A percentile compares a stretch with the other conserved stretches of the same genome.
phyloP scores from a whole-genome alignment of 139 green algal species.

The Pedinophyceae sp. region DNA sequence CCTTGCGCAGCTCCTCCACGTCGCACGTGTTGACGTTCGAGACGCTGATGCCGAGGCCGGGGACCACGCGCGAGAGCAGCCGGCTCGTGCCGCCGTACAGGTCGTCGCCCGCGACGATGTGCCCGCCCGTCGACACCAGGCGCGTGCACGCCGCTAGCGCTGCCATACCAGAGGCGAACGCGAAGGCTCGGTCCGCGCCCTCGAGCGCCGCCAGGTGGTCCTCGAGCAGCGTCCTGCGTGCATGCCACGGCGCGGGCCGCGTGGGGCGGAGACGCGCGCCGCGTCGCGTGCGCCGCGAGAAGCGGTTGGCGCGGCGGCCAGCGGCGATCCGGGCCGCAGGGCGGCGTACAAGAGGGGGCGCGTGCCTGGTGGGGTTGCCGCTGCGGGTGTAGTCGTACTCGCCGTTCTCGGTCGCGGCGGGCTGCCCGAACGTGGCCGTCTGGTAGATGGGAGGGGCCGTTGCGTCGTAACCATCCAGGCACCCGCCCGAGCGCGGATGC shows the following conservation, averaged over 20 bases:
- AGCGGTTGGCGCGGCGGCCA: too few species aligned
- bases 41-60: constrained; percentile 47
- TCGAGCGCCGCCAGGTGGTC: constrained; percentile 73
- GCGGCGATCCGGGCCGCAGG: too few species aligned
- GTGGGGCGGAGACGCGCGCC: too few species aligned
- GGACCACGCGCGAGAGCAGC: constrained; percentile 46
- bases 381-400: constrained; percentile 93
- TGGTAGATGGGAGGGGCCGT: constrained; percentile 85
- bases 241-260: too few species aligned
- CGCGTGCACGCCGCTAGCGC: constrained; percentile 47
- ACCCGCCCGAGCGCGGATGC: constrained; percentile 15
- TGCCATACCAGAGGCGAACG: constrained; percentile 90
- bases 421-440: constrained; percentile 80
- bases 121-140: constrained; percentile 33
- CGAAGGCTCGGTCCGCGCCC: constrained; percentile 56
- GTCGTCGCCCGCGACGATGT: constrained; percentile 84
- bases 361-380: constrained; percentile 82
- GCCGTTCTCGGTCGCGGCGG: constrained; percentile 54
- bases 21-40: constrained; percentile 85
- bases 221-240: constrained; percentile 32
- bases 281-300: too few species aligned
- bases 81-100: constrained; percentile 89
- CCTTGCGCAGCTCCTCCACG: constrained; percentile 26
- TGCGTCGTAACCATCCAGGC: constrained; percentile 58
- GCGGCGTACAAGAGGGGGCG: constrained; percentile 46